Evolutionary conservation across 2,329 filamentous ascomycete species (phyloP), one percentile per base, ranked within the genome.

Genomic region (Fusarium sp.): DNA sequence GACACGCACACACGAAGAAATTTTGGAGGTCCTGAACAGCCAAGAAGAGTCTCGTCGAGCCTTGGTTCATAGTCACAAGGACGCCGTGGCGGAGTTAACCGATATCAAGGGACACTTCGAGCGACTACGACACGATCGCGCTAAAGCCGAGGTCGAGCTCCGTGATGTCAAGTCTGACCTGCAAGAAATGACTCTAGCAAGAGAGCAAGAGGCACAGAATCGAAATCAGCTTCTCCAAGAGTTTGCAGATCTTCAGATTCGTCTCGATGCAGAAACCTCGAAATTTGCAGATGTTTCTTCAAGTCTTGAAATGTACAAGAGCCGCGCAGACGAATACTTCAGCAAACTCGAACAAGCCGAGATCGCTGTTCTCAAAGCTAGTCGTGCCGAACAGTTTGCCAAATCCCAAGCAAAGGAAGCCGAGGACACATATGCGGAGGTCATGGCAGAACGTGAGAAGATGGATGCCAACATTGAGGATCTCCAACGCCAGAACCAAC

Each of bases 331-430:
- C 78, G 95, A 98, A 80, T 98, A 99, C 82, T 99, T 98, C 83
- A 93, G 91, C 85, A 98, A 97, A 83, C 89, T 99, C 25, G 95
- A 99, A 81, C 95, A 98, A 79, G 96, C 96, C 21, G 95, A 99
- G 81, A 97, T 98, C 73, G 91, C 95, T 1, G 95, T 98, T 23
- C 88, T 99, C 72, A 98, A 98, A 81, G 95, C 95, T 21, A 92
- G 89, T 67, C 90, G 95, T 29, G 95, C 96, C 0, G 95, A 98
- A 82, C 94, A 97, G 76, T 98, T 98, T 80, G 95, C 95, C 63
- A 97, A 94, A 82, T 87, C 93, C 2, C 95, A 98, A 79, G 93
- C 94, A 15, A 92, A 90, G 77, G 95, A 99, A 82, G 93, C 94
- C 0, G 96, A 98, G 78, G 95, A 98, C 66, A 94, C 91, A 10